Evolutionary conservation across 352 stramenopile genomes (phyloP), one percentile per base, ranked within the genome.

Genomic region (Elongisporangium anandrum): DNA sequence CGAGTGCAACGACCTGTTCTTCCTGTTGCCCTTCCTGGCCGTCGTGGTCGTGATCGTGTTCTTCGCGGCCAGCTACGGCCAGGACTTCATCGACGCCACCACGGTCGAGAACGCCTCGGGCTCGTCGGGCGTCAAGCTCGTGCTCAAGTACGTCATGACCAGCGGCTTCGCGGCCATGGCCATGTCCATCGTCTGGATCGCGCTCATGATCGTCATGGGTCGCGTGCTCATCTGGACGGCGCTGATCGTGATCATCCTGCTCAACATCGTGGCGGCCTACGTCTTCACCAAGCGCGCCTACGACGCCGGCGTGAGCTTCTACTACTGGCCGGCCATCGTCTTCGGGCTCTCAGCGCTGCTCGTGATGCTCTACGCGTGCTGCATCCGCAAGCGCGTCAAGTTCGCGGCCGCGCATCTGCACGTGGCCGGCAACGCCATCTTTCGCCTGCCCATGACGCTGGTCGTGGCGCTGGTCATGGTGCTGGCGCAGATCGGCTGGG

Each of bases 401-500:
- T 98, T 98, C 75, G 93, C 93, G 3, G 81, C 89, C 15, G 86
- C 88, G 9, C 95, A 98, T 65, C 70, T 98, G 21, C 79, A 89
- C 26, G 90, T 96, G 41, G 94, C 88, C 0, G 77, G 95, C 20
- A 80, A 75, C 7, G 92, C 92, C 16, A 79, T 98, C 45, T 88
- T 96, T 56, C 74, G 75, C 0, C 78, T 97, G 55, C 77, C 78
- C 39, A 94, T 95, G 61, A 86, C 90, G 51, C 75, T 97, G 51
- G 34, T 90, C 12, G 70, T 94, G 20, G 88, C 90, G 0, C 81
- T 96, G 8, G 55, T 88, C 17, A 95, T 91, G 68, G 75, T 96
- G n/a, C 52, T 87, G 20, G 63, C 97, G 5, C 85, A 97, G 65
- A 78, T 97, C 56, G 70, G 71, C 45, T 98, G 92, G 90, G 80